Evolutionary conservation across 164 flowering plant species (phyloP), one percentile per base, ranked within the genome.

Genomic region (Protea cynaroides): DNA sequence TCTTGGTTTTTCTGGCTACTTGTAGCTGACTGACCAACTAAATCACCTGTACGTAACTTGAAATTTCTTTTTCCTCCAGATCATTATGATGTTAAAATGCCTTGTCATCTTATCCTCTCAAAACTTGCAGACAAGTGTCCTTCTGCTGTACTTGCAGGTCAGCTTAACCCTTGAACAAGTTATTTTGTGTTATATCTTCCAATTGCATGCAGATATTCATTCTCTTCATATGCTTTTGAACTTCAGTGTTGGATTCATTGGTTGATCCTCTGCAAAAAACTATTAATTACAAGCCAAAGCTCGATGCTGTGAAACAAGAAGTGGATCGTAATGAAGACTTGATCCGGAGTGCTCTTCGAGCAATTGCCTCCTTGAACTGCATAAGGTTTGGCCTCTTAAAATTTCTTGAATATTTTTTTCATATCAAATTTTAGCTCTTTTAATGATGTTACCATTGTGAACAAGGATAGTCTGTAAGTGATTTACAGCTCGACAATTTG

Each of bases 81-180:
- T 88, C 97, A 90, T 72, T 95, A 92, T 76, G 99, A 95, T 79
- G 97, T 95, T 50, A 95, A 95, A 75, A 92, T 95, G 99, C 97
- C 97, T 55, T 95, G 99, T 72, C 99, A 95, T 73, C 94, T 95
- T 66, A 95, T 92, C 72, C 96, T 95, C 62, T 92, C 99, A 61
- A 92, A 90, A 82, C 92, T 95, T 74, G 94, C 97, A 0, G 96
- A 90, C 59, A 95, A 92, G 74, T 92, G 99, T 64, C 96, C 97
- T 25, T 79, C 97, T 66, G 97, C 99, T 65, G 97, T 95, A 49
- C 78, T 90, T 58, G 99, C 99, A 68, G 99, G 99, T 92, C 23
- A 55, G 78, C 73, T 9, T 50, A 14, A 21, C 46, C 15, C 59
- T 67, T 36, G 1, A 21, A 29, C 21, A 46, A 25, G 43, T 51